Evolutionary conservation across 192 early-diverging fungal species (phyloP).

Genomic region (Piromyces finnis): DNA sequence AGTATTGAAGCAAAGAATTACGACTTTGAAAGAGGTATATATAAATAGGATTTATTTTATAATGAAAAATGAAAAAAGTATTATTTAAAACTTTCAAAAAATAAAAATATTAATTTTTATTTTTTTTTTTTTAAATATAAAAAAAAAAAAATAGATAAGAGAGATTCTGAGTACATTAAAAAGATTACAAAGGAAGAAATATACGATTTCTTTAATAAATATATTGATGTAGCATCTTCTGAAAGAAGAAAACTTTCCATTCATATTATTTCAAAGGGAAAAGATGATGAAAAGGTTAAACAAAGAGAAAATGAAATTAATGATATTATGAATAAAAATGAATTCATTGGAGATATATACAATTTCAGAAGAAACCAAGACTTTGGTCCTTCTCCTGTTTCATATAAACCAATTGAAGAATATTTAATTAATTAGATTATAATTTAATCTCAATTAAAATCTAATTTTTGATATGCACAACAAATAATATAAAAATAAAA

Average conservation of each 20-base stretch:
- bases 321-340: not conserved
- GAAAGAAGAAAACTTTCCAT: constrained; percentile 42
- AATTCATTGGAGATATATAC: not conserved
- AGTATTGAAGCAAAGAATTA: not conserved
- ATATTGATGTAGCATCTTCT: constrained; percentile 29
- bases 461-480: no score
- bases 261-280: constrained; percentile 33
- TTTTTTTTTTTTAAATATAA: no score
- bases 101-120: no score
- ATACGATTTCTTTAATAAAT: constrained; percentile 34
- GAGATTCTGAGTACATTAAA: constrained; percentile 38
- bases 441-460: no score
- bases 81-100: no score
- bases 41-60: no score
- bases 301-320: not conserved
- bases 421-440: not conserved
- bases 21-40: not conserved
- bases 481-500: no score
- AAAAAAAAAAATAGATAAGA: constrained; percentile 19
- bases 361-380: not conserved
- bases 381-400: not conserved
- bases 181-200: constrained; percentile 20
- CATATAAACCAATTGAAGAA: not conserved
- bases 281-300: not conserved
- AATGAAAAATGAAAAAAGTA: no score